Percentiles rank a stretch among this genome's conserved stretches.
phyloP scores from a whole-genome alignment of 2,329 filamentous ascomycete genomes.

The Aspergillus thermomutatus region DNA sequence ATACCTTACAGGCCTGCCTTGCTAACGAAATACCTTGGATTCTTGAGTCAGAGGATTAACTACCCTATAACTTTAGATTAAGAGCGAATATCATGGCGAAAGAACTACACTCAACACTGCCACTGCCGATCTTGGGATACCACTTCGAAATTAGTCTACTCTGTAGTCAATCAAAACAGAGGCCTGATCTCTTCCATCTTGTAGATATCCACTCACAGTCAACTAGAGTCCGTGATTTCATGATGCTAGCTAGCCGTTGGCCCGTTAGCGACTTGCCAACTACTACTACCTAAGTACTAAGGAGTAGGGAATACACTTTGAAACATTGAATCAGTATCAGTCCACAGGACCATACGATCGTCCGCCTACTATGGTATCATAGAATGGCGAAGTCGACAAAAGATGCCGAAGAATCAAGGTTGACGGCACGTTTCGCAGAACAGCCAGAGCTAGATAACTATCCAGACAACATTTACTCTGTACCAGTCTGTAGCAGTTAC shows the following conservation, averaged over 20 bases:
- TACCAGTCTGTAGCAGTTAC: not conserved
- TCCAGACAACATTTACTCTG: too few relatives aligned
- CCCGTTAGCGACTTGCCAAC: not conserved
- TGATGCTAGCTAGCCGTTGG: not conserved
- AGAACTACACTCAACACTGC: slow-evolving; percentile 15
- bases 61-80: not conserved
- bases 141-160: slow-evolving; percentile 5
- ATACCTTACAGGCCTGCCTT: not conserved
- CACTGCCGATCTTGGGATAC: slow-evolving; percentile 29
- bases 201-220: not conserved
- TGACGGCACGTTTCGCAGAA: too few relatives aligned
- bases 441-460: not conserved
- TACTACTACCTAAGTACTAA: not conserved
- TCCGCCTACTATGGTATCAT: not conserved
- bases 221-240: not conserved
- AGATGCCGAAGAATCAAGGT: not conserved
- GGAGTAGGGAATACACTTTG: not conserved
- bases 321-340: not conserved
- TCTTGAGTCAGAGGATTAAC: not conserved
- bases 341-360: not conserved
- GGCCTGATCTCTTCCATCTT: slow-evolving; percentile 18
- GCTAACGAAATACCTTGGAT: too few relatives aligned
- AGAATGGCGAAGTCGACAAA: not conserved
- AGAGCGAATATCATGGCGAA: not conserved
- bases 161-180: slow-evolving; percentile 1